Conservation (phyloP, 495 filamentous ascomycete species). For the Endocarpon pusillum region DNA sequence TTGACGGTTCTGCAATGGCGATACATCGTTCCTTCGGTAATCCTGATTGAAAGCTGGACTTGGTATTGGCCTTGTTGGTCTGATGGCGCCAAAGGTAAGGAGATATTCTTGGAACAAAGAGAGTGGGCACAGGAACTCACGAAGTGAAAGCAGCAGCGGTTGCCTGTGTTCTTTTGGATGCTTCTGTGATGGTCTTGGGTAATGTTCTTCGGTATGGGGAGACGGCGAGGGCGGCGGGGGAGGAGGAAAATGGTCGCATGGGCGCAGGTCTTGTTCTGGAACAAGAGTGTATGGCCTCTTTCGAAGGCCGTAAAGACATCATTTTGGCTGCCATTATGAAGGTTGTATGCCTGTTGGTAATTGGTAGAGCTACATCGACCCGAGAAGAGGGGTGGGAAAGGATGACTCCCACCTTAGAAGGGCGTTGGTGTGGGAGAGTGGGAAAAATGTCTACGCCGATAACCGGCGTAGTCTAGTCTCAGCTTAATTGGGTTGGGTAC, state of each 20-base stretch:
- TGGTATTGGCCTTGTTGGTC: conserved; percentile 36
- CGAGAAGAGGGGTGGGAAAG: no score
- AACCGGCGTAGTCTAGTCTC: no score
- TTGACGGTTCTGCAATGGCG: conserved; percentile 46
- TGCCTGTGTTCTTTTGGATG: conserved; percentile 28
- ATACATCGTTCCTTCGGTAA: conserved; percentile 41
- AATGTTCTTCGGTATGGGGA: conserved; percentile 24
- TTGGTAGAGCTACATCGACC: no score
- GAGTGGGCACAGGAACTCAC: conserved; percentile 17
- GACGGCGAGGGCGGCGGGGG: conserved; percentile 23
- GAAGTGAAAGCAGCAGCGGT: conserved; percentile 28
- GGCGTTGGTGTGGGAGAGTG: no score
- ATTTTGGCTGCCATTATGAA: conserved; percentile 15
- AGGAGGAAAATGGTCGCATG: conserved; percentile 25
- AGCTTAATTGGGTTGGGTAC: no score
- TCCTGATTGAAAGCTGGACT: conserved; percentile 58
- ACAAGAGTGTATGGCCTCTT: conserved; percentile 27
- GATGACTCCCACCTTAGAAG: no score
- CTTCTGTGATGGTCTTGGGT: conserved; percentile 10
- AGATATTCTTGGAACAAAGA: not conserved
- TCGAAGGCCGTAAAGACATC: conserved; percentile 33
- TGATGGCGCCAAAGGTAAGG: conserved; percentile 10
- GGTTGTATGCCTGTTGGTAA: no score
- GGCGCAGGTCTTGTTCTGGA: conserved; percentile 25
- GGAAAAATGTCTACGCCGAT: no score